Percentiles rank a stretch among this genome's conserved stretches.
Evolutionary conservation across 768 basidiomycete genomes (phyloP).

Genomic region (Podaxis sp.): DNA sequence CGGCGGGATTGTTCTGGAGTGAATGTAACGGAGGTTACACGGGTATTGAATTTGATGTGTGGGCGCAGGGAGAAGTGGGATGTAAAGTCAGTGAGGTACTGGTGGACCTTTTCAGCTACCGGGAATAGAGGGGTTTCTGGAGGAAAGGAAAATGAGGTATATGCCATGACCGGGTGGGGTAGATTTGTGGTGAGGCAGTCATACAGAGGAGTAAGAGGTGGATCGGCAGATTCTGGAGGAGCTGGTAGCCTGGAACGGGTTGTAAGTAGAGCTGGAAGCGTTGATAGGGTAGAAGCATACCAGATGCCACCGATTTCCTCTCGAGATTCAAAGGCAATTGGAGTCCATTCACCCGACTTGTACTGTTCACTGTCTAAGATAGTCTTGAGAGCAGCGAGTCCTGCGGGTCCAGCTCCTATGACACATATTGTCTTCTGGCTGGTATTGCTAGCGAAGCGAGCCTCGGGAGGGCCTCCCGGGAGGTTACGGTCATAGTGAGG

Average conservation of each 20-base stretch:
- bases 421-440: slow-evolving; percentile 50
- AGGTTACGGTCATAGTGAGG: neutral
- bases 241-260: slow-evolving; percentile 50
- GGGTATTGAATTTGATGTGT: slow-evolving; percentile 63
- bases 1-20: slow-evolving; percentile 20
- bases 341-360: slow-evolving; percentile 60
- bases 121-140: slow-evolving; percentile 74
- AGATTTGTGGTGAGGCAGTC: slow-evolving; percentile 82
- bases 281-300: slow-evolving; percentile 35
- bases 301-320: slow-evolving; percentile 74
- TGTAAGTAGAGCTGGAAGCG: neutral
- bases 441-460: neutral
- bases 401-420: slow-evolving; percentile 75
- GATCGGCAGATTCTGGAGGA: slow-evolving; percentile 37
- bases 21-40: slow-evolving; percentile 49
- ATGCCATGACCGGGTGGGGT: slow-evolving; percentile 78
- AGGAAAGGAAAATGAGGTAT: slow-evolving; percentile 59
- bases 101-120: slow-evolving; percentile 51
- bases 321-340: slow-evolving; percentile 62
- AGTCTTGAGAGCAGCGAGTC: slow-evolving; percentile 67
- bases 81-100: slow-evolving; percentile 72
- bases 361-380: slow-evolving; percentile 58
- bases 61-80: slow-evolving; percentile 54
- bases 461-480: neutral
- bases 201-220: slow-evolving; percentile 70